Evolutionary conservation across 805 yeast species (phyloP), one percentile per base, ranked within the genome.

Genomic region (Torulaspora delbrueckii): DNA sequence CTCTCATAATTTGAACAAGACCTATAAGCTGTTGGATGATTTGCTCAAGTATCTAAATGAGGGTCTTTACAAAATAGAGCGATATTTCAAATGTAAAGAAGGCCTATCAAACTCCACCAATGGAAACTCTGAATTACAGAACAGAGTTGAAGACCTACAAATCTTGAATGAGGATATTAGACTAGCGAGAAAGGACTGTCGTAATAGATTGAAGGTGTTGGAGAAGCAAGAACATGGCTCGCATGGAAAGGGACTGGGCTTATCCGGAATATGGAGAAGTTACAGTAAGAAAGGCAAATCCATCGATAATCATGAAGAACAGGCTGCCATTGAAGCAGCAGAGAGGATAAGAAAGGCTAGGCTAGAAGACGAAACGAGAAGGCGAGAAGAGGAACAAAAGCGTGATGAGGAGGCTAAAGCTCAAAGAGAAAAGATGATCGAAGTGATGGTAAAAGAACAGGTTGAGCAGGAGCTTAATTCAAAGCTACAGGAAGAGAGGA

Each of bases 161-260:
- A 52, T 63, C n/a, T 43, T 63, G 3, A 63, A 56, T n/a, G 56
- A 56, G 36, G 64, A 62, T 34, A 57, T 63, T 5, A 60, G 63
- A 28, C 31, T 48, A 9, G 40, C 48, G 13, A 49, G 61, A 37
- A 49, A 52, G n/a, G 48, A 51, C 12, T 40, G 53, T 33, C 47
- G 43, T 33, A 38, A 30, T 28, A 40, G 42, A 27, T 27, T 47
- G 12, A 51, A 47, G 12, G 22, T 32, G n/a, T 25, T 40, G 19
- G 50, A 45, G 22, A 40, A 37, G 31, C 48, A 40, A n/a, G 53
- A 48, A n/a, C 37, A 39, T 16, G 42, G 27, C 14, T 34, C 42
- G 31, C 48, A 41, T 18, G 38, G 50, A 19, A 42, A 42, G 35
- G 32, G 48, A 16, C 26, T 43, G 28, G 37, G 49, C 16, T 31